These are phyloP conservation scores for Penstemon barbatus DNA, from an alignment of 257 asterid genomes.

Conservation along the genomic window DNA sequence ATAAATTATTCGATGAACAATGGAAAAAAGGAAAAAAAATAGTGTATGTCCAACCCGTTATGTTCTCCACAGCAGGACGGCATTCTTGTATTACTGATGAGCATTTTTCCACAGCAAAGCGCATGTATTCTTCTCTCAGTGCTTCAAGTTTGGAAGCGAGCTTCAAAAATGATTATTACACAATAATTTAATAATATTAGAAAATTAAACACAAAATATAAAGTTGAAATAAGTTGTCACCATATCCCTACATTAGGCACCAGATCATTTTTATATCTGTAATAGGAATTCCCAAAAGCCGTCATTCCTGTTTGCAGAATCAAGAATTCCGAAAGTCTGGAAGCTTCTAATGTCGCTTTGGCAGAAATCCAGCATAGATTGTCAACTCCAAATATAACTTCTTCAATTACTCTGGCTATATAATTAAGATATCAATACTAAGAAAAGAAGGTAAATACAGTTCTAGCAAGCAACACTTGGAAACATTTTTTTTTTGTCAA, in stretches of 20 bases:
- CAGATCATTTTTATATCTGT: slow-evolving; percentile 75
- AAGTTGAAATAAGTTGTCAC: slow-evolving; percentile 8
- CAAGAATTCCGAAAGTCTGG: slow-evolving; percentile 76
- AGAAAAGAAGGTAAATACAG: slow-evolving; percentile 16
- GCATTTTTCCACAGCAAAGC: slow-evolving; percentile 86
- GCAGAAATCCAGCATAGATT: slow-evolving; percentile 93
- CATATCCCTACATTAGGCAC: slow-evolving; percentile 79
- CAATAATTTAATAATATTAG: slow-evolving; percentile 10
- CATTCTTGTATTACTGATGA: slow-evolving; percentile 59
- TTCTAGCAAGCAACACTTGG: slow-evolving; percentile 8
- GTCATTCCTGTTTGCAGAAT: slow-evolving; percentile 97
- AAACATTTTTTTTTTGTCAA: slow-evolving; percentile 10
- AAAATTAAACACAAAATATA: slow-evolving; percentile 22
- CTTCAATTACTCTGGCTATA: slow-evolving; percentile 98
- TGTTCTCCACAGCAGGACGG: slow-evolving; percentile 79
- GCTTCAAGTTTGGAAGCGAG: slow-evolving; percentile 91
- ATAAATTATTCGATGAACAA: slow-evolving; percentile 10
- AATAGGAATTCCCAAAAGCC: slow-evolving; percentile 88
- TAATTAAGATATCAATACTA: slow-evolving; percentile 32
- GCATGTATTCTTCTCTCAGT: slow-evolving; percentile 88
- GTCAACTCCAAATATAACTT: slow-evolving; percentile 90
- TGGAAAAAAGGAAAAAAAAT: slow-evolving; percentile 1
- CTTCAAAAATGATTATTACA: slow-evolving; percentile 45
- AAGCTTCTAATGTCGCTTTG: slow-evolving; percentile 83
- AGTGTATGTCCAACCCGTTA: slow-evolving; percentile 55